phyloP scores from a whole-genome alignment of 1,284 basidiomycete genomes.

The Pascua guehoae region DNA sequence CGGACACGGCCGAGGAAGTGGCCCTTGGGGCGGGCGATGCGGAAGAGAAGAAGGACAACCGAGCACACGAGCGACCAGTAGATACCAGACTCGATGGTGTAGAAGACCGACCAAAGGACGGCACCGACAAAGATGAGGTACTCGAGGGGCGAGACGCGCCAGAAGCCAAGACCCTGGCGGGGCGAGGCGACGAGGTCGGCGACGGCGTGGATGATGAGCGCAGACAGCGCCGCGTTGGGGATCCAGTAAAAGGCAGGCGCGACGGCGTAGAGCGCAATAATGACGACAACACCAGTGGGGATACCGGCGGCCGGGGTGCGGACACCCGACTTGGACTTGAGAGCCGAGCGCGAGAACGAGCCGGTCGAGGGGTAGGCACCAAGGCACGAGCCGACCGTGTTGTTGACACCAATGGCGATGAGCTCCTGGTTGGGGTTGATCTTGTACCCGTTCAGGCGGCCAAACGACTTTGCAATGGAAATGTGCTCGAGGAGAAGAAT shows the following conservation, averaged over 20 bases:
- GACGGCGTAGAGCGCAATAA: constrained; percentile 90
- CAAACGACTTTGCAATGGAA: constrained; percentile 92
- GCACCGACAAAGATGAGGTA: constrained; percentile 80
- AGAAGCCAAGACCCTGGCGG: constrained; percentile 82
- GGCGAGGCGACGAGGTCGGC: constrained; percentile 87
- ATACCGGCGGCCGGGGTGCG: constrained; percentile 90
- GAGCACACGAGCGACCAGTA: constrained; percentile 84
- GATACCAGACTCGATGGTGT: constrained; percentile 88
- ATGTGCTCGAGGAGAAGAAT: constrained; percentile 95
- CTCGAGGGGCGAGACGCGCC: constrained; percentile 90
- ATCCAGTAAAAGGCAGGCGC: constrained; percentile 75
- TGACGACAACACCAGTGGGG: constrained; percentile 78
- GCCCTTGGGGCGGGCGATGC: constrained; percentile 86
- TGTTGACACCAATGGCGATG: constrained; percentile 88
- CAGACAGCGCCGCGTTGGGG: constrained; percentile 65
- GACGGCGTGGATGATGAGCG: constrained; percentile 94
- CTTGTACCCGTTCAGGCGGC: constrained; percentile 92
- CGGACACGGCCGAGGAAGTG: constrained; percentile 81
- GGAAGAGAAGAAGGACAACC: constrained; percentile 76
- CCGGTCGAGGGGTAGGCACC: constrained; percentile 94
- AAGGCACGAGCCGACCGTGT: constrained; percentile 70
- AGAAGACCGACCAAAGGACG: constrained; percentile 83
- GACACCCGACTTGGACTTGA: constrained; percentile 94
- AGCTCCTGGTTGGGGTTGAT: constrained; percentile 97
- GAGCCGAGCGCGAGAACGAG: constrained; percentile 93